Base-by-base conservation (phyloP, 345 rosid species). In the Abelmoschus esculentus region DNA sequence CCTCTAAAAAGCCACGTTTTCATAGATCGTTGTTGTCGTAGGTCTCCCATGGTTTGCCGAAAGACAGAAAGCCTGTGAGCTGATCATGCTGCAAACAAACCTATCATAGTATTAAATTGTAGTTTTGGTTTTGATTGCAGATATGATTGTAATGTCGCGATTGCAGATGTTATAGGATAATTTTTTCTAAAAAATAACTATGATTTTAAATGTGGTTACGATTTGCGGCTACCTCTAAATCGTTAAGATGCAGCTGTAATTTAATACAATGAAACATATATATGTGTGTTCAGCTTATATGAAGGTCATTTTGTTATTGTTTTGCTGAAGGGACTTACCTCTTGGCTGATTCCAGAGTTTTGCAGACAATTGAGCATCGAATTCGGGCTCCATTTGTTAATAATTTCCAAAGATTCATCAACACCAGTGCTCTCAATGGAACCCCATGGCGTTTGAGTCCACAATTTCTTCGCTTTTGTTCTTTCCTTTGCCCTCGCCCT, bases 401-500 rank as follows among this genome's bases (percentile, higher is more conserved):
- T 71, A 26, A 52, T 57, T 52, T 44, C 67, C 53, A 56, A 66
- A 34, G 77, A 63, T 28, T 80, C 83, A 66, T 77, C 79, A 53
- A 72, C 60, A 36, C 73, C 56, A n/a, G n/a, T n/a, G n/a, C n/a
- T n/a, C n/a, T n/a, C 62, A 52, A 66, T 50, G 38, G 65, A 68
- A 11, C 74, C 54, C 73, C 74, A 70, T 19, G 70, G 61, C 38
- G 44, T 38, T 71, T 52, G 7, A 72, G 56, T 53, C 44, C 44
- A 38, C 44, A 38, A 7, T 8, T 68, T 81, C 77, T 89, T 87
- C 55, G 76, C 83, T 17, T 34, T 74, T 5, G 97, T 86, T 75
- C 97, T 83, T 64, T 82, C 86, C 64, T 84, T 89, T 10, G 84
- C n/a, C n/a, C n/a, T n/a, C n/a, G n/a, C n/a, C n/a, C n/a, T n/a